Evolutionary conservation across 257 asterid species (phyloP).

Genomic region (Echium plantagineum): DNA sequence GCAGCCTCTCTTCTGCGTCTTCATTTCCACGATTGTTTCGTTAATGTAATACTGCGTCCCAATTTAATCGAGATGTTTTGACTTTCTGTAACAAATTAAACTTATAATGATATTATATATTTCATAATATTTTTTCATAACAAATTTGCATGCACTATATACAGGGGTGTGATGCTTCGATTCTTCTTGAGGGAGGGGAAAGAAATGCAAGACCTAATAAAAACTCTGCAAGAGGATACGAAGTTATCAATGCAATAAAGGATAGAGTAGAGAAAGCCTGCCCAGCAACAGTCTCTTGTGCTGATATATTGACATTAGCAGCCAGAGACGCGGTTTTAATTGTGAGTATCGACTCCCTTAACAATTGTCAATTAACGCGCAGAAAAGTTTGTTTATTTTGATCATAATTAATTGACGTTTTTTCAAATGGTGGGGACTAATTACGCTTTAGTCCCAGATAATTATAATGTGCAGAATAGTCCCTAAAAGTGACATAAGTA

Average conservation of each 20-base stretch:
- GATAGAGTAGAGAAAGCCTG: constrained; percentile 54
- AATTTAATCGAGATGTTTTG: not conserved
- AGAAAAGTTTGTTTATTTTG: too few relatives aligned
- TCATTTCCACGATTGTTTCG: constrained; percentile 75
- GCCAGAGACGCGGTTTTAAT: constrained; percentile 57
- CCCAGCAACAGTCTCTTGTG: constrained; percentile 58
- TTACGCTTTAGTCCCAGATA: too few relatives aligned
- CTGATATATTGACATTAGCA: constrained; percentile 61
- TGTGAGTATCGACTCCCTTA: constrained; percentile 24
- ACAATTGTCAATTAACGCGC: too few relatives aligned
- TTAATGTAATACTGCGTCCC: constrained; percentile 22
- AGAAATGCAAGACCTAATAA: constrained; percentile 39
- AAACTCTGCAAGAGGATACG: constrained; percentile 60
- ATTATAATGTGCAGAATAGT: too few relatives aligned
- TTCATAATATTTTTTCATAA: too few relatives aligned
- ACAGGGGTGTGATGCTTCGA: constrained; percentile 79
- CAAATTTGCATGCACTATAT: too few relatives aligned
- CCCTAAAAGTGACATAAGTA: too few relatives aligned
- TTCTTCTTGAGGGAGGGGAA: constrained; percentile 61
- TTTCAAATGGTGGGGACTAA: too few relatives aligned
- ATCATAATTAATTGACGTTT: too few relatives aligned
- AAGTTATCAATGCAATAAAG: constrained; percentile 60
- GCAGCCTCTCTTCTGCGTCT: constrained; percentile 74
- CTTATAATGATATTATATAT: too few relatives aligned
- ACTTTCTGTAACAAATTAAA: not conserved